Base-by-base conservation (phyloP, 208 protist genomes). In the Leishmania tropica region DNA sequence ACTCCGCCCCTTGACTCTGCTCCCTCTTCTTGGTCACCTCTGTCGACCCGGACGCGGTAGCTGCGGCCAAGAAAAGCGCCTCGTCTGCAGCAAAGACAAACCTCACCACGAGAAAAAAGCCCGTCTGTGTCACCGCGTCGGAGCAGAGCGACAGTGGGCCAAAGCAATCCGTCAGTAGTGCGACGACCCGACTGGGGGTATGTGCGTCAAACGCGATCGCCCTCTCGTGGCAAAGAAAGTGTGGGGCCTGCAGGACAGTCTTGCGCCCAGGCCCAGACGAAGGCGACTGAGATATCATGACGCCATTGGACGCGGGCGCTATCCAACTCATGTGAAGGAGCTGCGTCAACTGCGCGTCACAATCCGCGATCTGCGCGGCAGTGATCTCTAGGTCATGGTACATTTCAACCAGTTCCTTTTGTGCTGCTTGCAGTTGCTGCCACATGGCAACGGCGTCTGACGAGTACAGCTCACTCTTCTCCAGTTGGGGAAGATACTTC, bases 61-160 rank as follows among this genome's bases (percentile, higher is more conserved):
- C 42, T 6, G 60, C 76, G 3, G 76, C 60, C 15, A 85, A 8
- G 53, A 90, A 93, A 78, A 70, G 70, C 48, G 75, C 79, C 64
- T 79, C 79, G 53, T 83, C 87, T 6, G 56, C 73, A 4, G 40
- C 48, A 76, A 88, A 88, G 21, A 89, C 17, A 83, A 92, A 90
- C 40, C 75, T 48, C 53, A 92, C 70, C 42, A 70, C 79, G 15
- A 88, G 45, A 42, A 62, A 75, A 28, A 84, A 83, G 3, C 78
- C 78, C 0, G 24, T 17, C 15, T 45, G 72, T 0, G 35, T 47
- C 11, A 60, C 42, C 19, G 28, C 48, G 31, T 75, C 75, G 4
- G 58, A 62, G 75, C 76, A 88, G 10, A 83, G 79, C 11, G 83
- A 15, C 35, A 92, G 37, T 10, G 87, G 87, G 4, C 89, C 89